These are phyloP conservation scores for Colletotrichum sansevieriae DNA, from an alignment of 2,329 filamentous ascomycete genomes.

Conservation along the genomic window DNA sequence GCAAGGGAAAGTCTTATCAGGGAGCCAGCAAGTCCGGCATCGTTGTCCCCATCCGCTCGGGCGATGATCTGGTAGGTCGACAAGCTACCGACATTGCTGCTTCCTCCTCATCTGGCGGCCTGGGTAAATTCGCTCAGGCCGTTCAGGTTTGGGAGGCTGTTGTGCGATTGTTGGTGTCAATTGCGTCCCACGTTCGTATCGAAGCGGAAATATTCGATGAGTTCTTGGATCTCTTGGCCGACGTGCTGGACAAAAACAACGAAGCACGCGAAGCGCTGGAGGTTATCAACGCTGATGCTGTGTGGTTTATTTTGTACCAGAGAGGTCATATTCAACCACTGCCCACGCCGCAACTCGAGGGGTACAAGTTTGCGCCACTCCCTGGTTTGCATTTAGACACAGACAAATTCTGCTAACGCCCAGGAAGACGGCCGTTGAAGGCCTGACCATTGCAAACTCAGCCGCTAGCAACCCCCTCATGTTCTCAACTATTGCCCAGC, in stretches of 20 bases:
- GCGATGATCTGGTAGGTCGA: slow-evolving; percentile 44
- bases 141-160: slow-evolving; percentile 75
- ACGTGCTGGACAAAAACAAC: slow-evolving; percentile 60
- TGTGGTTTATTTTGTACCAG: slow-evolving; percentile 76
- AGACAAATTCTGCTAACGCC: not conserved
- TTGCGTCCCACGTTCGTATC: slow-evolving; percentile 74
- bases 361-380: slow-evolving; percentile 53
- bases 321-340: slow-evolving; percentile 55
- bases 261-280: slow-evolving; percentile 71
- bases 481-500: too few species aligned
- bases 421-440: not conserved
- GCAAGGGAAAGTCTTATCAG: slow-evolving; percentile 12
- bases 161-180: slow-evolving; percentile 67
- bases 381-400: slow-evolving; percentile 21
- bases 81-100: slow-evolving; percentile 27
- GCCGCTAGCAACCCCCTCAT: too few species aligned
- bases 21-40: slow-evolving; percentile 34
- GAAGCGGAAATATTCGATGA: slow-evolving; percentile 79
- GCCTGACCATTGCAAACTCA: too few species aligned
- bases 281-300: slow-evolving; percentile 77
- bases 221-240: slow-evolving; percentile 72
- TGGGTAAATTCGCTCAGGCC: slow-evolving; percentile 72
- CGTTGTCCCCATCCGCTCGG: slow-evolving; percentile 47
- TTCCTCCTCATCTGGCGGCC: slow-evolving; percentile 48
- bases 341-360: slow-evolving; percentile 58